Percentiles rank a stretch among this genome's conserved stretches.
Conservation (phyloP, 2,329 filamentous ascomycete species). For the Metarhizium brunneum region DNA sequence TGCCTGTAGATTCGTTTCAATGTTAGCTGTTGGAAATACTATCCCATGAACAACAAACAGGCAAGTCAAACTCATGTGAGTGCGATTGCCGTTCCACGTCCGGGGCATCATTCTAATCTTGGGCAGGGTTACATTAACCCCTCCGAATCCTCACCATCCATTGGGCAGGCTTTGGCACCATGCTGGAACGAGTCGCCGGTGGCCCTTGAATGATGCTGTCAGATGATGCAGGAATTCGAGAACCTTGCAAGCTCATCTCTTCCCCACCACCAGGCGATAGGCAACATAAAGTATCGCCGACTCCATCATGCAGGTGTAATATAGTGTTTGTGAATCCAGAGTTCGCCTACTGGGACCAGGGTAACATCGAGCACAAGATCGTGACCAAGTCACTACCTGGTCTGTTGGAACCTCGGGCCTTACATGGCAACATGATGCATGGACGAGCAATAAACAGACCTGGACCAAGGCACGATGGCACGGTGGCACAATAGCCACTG, state of each 20-base stretch:
- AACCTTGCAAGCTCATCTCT: not conserved
- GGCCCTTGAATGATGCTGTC: constrained; percentile 1
- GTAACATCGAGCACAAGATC: not conserved
- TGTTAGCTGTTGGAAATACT: not conserved
- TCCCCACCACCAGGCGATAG: not conserved
- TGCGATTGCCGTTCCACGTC: too few relatives aligned
- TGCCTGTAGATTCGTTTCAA: not conserved
- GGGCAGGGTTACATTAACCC: constrained; percentile 1
- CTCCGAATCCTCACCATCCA: not conserved
- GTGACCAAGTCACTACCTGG: not conserved
- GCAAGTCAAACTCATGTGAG: not conserved
- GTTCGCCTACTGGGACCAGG: not conserved
- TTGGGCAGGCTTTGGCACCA: not conserved
- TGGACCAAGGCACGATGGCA: not conserved
- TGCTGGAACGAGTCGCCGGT: not conserved
- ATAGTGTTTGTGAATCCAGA: not conserved
- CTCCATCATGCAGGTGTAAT: not conserved
- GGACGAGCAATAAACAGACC: not conserved
- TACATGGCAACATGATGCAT: not conserved
- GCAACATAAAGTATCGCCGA: not conserved
- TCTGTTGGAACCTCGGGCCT: not conserved
- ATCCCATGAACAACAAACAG: not conserved
- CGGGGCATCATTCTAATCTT: not conserved
- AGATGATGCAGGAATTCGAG: constrained; percentile 2
- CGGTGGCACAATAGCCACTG: not conserved